phyloP scores from a whole-genome alignment of 306 rosid genomes.

The Dryas drummondii region DNA sequence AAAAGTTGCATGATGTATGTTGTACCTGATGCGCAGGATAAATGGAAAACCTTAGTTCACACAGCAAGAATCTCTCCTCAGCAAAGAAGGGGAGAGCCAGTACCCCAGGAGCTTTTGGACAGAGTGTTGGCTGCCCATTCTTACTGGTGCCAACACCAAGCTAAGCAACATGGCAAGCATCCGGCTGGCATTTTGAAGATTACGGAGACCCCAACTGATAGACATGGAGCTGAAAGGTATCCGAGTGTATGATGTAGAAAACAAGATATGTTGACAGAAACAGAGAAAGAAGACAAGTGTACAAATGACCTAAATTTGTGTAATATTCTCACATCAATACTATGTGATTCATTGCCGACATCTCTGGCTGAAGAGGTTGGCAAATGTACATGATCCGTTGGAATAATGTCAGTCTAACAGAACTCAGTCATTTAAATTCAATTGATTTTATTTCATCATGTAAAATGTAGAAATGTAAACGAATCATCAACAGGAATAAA shows the following conservation, averaged over 20 bases:
- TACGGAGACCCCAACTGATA: slow-evolving; percentile 44
- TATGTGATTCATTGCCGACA: slow-evolving; percentile 49
- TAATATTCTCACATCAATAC: slow-evolving; percentile 55
- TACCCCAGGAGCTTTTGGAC: slow-evolving; percentile 83
- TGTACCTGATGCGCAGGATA: slow-evolving; percentile 55
- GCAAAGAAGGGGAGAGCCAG: slow-evolving; percentile 94
- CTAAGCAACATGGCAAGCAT: slow-evolving; percentile 63
- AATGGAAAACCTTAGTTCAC: slow-evolving; percentile 96
- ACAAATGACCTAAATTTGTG: slow-evolving; percentile 64
- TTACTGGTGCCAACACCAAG: slow-evolving; percentile 76
- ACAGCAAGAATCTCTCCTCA: slow-evolving; percentile 86
- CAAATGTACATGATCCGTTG: slow-evolving; percentile 70
- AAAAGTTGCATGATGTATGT: slow-evolving; percentile 5
- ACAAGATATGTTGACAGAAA: slow-evolving; percentile 42
- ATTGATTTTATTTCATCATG: slow-evolving; percentile 32
- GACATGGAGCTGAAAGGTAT: slow-evolving; percentile 34
- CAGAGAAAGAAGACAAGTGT: slow-evolving; percentile 48
- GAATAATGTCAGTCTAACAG: slow-evolving; percentile 56
- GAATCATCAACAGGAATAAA: slow-evolving; percentile 15
- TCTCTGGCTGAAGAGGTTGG: slow-evolving; percentile 42
- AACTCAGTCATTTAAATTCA: slow-evolving; percentile 32
- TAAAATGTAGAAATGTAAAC: slow-evolving; percentile 23
- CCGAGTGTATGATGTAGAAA: slow-evolving; percentile 49
- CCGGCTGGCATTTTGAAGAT: slow-evolving; percentile 47
- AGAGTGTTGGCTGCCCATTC: slow-evolving; percentile 86